phyloP scores from a whole-genome alignment of 352 stramenopile species.

The Phytophthora ohioensis region DNA sequence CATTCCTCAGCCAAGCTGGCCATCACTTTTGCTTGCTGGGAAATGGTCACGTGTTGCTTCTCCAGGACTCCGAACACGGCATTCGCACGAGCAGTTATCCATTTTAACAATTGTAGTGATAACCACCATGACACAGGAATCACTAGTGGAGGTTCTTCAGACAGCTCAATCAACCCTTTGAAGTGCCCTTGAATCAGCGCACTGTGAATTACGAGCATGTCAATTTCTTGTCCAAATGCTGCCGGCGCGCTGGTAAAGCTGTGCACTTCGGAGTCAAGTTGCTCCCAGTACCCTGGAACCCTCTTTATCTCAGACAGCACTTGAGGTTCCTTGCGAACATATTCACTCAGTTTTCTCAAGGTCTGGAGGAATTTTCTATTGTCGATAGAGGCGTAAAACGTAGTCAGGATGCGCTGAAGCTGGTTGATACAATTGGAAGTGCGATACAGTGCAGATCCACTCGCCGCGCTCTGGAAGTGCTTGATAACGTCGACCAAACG shows the following conservation, averaged over 20 bases:
- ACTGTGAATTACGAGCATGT: conserved; percentile 56
- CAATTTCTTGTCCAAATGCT: conserved; percentile 41
- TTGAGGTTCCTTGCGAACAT: conserved; percentile 33
- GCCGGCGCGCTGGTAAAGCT: conserved; percentile 12
- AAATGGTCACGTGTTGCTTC: conserved; percentile 32
- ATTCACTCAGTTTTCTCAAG: conserved; percentile 34
- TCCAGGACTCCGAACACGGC: conserved; percentile 42
- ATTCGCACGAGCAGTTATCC: conserved; percentile 44
- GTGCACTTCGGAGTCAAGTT: conserved; percentile 2
- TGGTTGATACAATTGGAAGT: conserved; percentile 30
- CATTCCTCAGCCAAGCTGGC: conserved; percentile 37
- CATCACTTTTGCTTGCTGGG: conserved; percentile 32
- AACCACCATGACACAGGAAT: conserved; percentile 57
- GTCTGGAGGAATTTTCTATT: conserved; percentile 29
- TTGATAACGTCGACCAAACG: conserved; percentile 30
- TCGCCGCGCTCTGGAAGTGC: conserved; percentile 34
- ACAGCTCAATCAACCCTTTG: conserved; percentile 28
- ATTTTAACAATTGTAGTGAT: conserved; percentile 52
- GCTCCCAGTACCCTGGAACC: conserved; percentile 18
- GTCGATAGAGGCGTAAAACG: conserved; percentile 44
- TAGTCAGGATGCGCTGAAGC: conserved; percentile 38
- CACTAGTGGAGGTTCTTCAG: neutral
- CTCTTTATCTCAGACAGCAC: conserved; percentile 39
- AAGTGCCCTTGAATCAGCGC: conserved; percentile 52
- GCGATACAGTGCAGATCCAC: conserved; percentile 30